Conservation (phyloP, 2,329 filamentous ascomycete species). For the Stenocarpella maydis region DNA sequence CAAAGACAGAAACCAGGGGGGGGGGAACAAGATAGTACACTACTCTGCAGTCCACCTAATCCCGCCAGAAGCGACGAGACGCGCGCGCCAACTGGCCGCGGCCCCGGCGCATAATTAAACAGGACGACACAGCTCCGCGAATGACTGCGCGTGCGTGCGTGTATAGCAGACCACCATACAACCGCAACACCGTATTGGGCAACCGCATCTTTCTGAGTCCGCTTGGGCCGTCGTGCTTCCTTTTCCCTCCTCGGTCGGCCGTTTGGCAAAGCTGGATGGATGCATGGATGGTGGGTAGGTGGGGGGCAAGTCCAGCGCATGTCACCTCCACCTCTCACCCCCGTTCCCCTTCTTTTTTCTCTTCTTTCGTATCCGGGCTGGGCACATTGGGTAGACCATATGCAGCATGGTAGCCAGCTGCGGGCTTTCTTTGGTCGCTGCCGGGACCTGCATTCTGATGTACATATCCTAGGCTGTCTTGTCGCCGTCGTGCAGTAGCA, state of each 20-base stretch:
- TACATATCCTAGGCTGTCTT: slow-evolving; percentile 10
- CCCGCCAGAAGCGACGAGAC: slow-evolving; percentile 9
- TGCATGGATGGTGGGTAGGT: background rate
- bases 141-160: background rate
- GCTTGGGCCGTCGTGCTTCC: slow-evolving; percentile 7
- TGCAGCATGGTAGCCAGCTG: slow-evolving; percentile 6
- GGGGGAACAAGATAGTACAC: background rate
- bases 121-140: slow-evolving; percentile 12
- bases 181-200: background rate
- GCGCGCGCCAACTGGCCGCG: slow-evolving; percentile 15
- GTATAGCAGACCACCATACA: background rate
- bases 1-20: background rate
- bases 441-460: slow-evolving; percentile 13
- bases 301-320: too few species aligned
- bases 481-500: slow-evolving; percentile 5
- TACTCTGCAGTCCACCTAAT: background rate
- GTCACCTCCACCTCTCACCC: background rate
- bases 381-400: background rate
- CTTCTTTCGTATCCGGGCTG: slow-evolving; percentile 9
- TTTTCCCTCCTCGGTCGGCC: slow-evolving; percentile 15
- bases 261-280: slow-evolving; percentile 14
- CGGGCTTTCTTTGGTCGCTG: background rate
- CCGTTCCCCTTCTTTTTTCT: background rate
- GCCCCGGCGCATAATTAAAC: background rate
- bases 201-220: background rate